Evolutionary conservation across 805 yeast genomes (phyloP).

Genomic region (Yarrowia keelungensis): DNA sequence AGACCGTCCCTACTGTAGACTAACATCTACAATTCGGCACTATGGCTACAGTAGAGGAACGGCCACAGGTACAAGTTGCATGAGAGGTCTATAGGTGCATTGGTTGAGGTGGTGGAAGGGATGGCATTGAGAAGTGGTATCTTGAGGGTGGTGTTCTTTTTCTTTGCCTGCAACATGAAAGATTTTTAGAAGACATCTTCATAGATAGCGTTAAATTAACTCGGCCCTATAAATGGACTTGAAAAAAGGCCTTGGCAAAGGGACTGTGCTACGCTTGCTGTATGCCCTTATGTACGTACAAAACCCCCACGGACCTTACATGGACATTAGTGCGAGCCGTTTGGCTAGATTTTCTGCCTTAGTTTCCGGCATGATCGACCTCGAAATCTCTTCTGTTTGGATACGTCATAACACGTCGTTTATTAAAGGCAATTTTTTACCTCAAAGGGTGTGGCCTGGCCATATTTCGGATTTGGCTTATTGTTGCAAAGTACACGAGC

Average conservation of each 20-base stretch:
- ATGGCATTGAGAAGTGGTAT: no score
- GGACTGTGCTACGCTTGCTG: no score
- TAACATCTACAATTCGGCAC: neutral
- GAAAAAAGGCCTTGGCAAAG: neutral
- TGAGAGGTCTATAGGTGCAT: neutral
- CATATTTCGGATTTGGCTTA: conserved; percentile 1
- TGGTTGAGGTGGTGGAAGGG: no score
- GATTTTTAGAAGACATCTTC: no score
- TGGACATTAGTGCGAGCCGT: neutral
- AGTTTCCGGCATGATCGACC: neutral
- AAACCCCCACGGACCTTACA: conserved; percentile 32
- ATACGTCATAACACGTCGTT: conserved; percentile 3
- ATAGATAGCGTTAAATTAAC: neutral
- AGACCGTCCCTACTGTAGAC: neutral
- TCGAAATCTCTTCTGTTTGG: neutral
- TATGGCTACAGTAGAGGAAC: conserved; percentile 5
- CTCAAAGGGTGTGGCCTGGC: conserved; percentile 8
- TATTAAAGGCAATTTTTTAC: conserved; percentile 20
- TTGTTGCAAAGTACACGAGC: neutral
- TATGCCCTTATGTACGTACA: neutral
- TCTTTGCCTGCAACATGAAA: neutral
- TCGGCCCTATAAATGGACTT: conserved; percentile 1
- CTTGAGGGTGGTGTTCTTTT: no score
- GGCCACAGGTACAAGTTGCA: conserved; percentile 19
- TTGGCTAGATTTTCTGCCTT: neutral